Percentiles rank a stretch among this genome's conserved stretches.
These are phyloP conservation scores for Sedum album DNA, from an alignment of 164 flowering plant genomes.

Conservation along the genomic window DNA sequence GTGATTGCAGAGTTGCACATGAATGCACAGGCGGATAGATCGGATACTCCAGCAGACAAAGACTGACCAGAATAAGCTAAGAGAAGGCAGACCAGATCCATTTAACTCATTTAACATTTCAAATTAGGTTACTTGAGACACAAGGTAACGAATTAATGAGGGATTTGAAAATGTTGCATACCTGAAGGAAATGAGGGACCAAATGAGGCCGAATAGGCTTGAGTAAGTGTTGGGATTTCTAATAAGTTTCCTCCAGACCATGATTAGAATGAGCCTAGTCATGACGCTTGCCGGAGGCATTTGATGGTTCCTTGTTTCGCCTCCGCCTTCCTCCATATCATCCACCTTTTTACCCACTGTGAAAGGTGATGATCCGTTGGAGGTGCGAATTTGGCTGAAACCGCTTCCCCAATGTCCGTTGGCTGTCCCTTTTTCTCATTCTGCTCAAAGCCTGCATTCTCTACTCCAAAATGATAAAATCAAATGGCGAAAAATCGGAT, in stretches of 20 bases:
- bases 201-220: conserved; percentile 20
- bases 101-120: neutral
- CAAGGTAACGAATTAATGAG: neutral
- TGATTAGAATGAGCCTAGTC: conserved; percentile 23
- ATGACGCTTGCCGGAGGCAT: conserved; percentile 30
- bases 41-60: neutral
- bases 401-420: conserved; percentile 9
- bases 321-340: conserved; percentile 5
- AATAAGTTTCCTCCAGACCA: conserved; percentile 28
- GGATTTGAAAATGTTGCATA: neutral
- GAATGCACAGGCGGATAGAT: neutral
- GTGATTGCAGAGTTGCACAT: too few relatives aligned
- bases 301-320: conserved; percentile 6
- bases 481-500: neutral
- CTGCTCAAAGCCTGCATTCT: neutral
- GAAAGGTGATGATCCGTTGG: conserved; percentile 4
- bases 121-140: neutral
- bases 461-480: neutral
- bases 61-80: neutral
- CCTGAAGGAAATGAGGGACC: conserved; percentile 27
- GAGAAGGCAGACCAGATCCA: neutral
- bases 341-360: conserved; percentile 6
- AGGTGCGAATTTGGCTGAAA: neutral
- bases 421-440: neutral
- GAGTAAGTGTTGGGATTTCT: conserved; percentile 29